Base-by-base conservation (phyloP, 345 rosid genomes). In the Eucalyptus marginata region DNA sequence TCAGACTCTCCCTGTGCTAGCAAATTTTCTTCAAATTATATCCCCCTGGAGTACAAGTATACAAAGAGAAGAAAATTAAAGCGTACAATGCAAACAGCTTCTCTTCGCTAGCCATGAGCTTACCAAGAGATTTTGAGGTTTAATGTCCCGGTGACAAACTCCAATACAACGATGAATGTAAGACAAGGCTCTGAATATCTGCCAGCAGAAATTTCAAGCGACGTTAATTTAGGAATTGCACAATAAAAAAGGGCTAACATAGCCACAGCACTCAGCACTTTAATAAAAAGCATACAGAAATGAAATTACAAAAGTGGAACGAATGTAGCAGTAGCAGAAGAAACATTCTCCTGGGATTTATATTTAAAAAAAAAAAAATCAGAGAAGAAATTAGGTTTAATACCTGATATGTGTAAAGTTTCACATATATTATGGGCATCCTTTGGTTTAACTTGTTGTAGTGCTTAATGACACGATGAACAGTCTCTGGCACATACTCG, bases 71-170 rank as follows among this genome's bases (percentile, higher is more conserved):
- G 47, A 6, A 40, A 3, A 40, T 76, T 43, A 40, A 40, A 11
- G 47, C 8, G 1, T 25, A 2, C 83, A 76, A 76, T 20, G 84
- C 29, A 40, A 71, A 76, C 29, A 76, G 47, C 47, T 76, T 1
- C 47, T 76, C 9, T 40, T 36, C 1, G 1, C 24, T 20, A 86
- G 59, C 27, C 36, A 86, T 29, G 62, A 29, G 66, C 94, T 80
- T 95, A 98, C 99, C 98, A 98, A 91, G 91, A 98, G 95, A 92
- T 97, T 98, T 94, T 98, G 99, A 62, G 99, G 99, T 92, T 98
- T 98, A 58, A 98, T 97, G 93, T 98, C 99, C 16, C 99, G 96
- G 89, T 98, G 99, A 90, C 99, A 97, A 76, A 96, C 96, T 62
- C 98, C 98, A 87, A 97, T 96, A 84, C 95, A 90, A 49, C 96